Percentiles rank a stretch among this genome's conserved stretches.
Conservation (phyloP, 148 eudicot species). For the Rheum nobile region DNA sequence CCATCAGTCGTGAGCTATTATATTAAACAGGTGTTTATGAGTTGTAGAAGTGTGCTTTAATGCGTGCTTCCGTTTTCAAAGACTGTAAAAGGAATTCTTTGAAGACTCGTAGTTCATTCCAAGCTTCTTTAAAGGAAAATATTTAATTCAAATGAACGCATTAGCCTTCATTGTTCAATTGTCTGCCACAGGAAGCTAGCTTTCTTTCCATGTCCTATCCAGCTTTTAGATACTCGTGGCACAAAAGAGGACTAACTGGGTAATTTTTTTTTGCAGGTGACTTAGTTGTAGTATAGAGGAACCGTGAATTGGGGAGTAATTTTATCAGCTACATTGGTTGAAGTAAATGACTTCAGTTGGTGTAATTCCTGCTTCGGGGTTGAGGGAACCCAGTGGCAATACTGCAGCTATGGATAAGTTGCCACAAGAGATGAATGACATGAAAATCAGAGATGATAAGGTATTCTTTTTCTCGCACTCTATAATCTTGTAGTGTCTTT, state of each 20-base stretch:
- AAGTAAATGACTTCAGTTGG: slow-evolving; percentile 40
- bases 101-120: neutral
- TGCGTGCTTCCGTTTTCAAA: neutral
- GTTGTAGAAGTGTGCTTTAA: neutral
- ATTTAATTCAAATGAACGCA: neutral
- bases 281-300: neutral
- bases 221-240: neutral
- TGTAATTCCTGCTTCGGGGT: slow-evolving; percentile 32
- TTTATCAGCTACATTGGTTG: neutral
- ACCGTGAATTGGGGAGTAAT: neutral
- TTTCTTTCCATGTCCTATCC: neutral
- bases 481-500: neutral
- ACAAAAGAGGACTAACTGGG: neutral
- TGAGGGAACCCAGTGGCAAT: slow-evolving; percentile 34
- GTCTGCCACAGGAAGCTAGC: neutral
- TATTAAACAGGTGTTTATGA: neutral
- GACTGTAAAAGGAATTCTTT: neutral
- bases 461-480: slow-evolving; percentile 14
- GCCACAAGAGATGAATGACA: slow-evolving; percentile 55
- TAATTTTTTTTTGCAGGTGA: neutral
- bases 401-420: slow-evolving; percentile 35
- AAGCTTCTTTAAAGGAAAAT: neutral
- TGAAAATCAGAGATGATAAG: slow-evolving; percentile 69
- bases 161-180: neutral
- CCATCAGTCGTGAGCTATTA: neutral